Conservation (phyloP, 805 yeast species). For the Schwanniomyces occidentalis region DNA sequence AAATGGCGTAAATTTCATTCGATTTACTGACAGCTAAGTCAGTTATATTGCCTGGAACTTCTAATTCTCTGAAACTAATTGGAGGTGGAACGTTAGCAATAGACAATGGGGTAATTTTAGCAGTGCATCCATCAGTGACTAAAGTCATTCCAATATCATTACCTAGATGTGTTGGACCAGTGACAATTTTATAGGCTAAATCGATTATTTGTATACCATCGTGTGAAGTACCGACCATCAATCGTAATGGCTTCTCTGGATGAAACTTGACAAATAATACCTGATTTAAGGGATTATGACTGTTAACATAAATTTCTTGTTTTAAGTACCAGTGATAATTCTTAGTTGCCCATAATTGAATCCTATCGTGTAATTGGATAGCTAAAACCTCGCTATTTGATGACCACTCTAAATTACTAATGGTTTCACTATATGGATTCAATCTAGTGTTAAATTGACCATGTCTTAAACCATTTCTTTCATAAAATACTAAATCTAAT, state of each 20-base stretch:
- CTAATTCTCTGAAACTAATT: constrained; percentile 67
- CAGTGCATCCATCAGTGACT: constrained; percentile 75
- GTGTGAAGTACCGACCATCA: constrained; percentile 60
- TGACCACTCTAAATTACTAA: constrained; percentile 73
- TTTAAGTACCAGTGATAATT: constrained; percentile 96
- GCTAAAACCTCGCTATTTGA: constrained; percentile 77
- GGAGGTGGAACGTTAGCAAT: constrained; percentile 96
- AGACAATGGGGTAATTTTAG: constrained; percentile 77
- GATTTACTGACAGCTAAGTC: constrained; percentile 65
- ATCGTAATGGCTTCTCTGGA: constrained; percentile 79
- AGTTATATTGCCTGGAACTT: constrained; percentile 49
- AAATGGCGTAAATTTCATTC: constrained; percentile 58
- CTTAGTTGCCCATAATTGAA: constrained; percentile 89
- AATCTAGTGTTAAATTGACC: constrained; percentile 78
- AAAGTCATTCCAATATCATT: constrained; percentile 74
- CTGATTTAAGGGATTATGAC: constrained; percentile 23
- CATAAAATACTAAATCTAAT: constrained; percentile 73
- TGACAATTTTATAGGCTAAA: constrained; percentile 58
- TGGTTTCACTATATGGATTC: constrained; percentile 43
- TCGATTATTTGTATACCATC: constrained; percentile 60
- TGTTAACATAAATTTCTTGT: constrained; percentile 57
- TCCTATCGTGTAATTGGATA: constrained; percentile 55
- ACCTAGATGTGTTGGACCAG: constrained; percentile 71
- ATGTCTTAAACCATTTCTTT: constrained; percentile 89
- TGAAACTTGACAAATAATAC: constrained; percentile 69